A percentile compares a stretch with the other conserved stretches of the same genome.
Evolutionary conservation across 176 grass and related monocot genomes (phyloP).

Genomic region (Zea luxurians): DNA sequence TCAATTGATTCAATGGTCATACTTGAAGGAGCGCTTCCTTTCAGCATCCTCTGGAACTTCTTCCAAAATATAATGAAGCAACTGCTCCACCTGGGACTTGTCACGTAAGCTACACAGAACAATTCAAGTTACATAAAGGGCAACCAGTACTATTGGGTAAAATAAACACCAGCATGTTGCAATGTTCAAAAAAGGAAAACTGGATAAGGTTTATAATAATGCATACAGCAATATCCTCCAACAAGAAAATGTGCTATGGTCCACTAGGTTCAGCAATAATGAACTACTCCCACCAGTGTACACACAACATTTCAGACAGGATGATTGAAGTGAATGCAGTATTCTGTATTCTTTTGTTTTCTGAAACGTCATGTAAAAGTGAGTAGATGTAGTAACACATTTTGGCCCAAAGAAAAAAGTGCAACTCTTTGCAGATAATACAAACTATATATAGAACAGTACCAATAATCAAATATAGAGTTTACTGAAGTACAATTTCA

Average conservation of each 20-base stretch:
- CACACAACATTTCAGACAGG: not conserved
- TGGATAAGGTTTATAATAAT: not conserved
- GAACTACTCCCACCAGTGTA: not conserved
- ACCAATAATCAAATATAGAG: not conserved
- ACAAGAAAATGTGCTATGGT: not conserved
- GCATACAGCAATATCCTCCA: not conserved
- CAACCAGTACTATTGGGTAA: not conserved
- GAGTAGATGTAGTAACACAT: not conserved
- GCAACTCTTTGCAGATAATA: not conserved
- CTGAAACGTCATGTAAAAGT: not conserved
- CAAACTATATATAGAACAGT: not conserved
- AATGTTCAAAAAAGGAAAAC: conserved; percentile 4
- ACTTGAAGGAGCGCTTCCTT: conserved; percentile 94
- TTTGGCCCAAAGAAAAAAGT: conserved; percentile 1
- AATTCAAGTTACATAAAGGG: conserved; percentile 26
- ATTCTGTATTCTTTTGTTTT: not conserved
- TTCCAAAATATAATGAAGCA: conserved; percentile 93
- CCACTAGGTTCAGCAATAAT: not conserved
- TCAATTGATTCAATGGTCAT: conserved; percentile 7
- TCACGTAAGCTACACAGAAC: conserved; percentile 71
- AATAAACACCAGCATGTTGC: not conserved
- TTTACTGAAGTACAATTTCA: not conserved
- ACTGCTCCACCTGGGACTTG: conserved; percentile 86
- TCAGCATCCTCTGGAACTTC: conserved; percentile 85
- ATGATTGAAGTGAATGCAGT: not conserved